A percentile compares a stretch with the other conserved stretches of the same genome.
Evolutionary conservation across 129 eudicot genomes (phyloP).

Genomic region (Saussurea involucrata): DNA sequence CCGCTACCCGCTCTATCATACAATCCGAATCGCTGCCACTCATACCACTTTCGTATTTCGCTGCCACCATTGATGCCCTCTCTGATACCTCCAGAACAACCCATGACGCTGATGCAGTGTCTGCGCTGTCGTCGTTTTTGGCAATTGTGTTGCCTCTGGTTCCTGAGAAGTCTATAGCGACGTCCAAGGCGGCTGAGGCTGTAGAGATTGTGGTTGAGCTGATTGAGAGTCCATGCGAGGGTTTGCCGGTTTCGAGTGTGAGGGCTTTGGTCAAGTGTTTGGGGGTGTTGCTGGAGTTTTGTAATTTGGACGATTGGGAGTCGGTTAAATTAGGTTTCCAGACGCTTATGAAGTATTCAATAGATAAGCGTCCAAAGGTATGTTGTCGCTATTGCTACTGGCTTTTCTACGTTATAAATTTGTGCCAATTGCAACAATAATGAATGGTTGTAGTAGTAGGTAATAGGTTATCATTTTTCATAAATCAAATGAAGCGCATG

Average conservation of each 20-base stretch:
- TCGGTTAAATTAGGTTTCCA: conserved; percentile 52
- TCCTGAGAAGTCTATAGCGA: conserved; percentile 39
- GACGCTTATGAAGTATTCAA: conserved; percentile 53
- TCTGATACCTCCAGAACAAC: conserved; percentile 36
- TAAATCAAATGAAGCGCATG: background rate
- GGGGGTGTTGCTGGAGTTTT: conserved; percentile 69
- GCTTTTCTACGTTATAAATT: background rate
- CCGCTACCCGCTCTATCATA: conserved; percentile 83
- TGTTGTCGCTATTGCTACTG: background rate
- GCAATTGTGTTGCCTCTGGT: conserved; percentile 75
- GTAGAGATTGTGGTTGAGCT: conserved; percentile 49
- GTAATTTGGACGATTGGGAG: conserved; percentile 69
- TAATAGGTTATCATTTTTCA: background rate
- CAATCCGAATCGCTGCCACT: conserved; percentile 58
- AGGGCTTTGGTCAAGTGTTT: conserved; percentile 69
- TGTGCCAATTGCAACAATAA: background rate
- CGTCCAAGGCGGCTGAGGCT: conserved; percentile 63
- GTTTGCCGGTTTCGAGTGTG: conserved; percentile 37
- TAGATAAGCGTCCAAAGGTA: conserved; percentile 97
- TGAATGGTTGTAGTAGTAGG: background rate
- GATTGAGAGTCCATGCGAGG: conserved; percentile 35
- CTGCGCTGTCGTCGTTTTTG: conserved; percentile 73
- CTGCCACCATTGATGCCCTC: conserved; percentile 67
- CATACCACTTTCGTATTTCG: conserved; percentile 84
- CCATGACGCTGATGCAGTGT: conserved; percentile 52